Evolutionary conservation across 23 red algal genomes (phyloP).

Genomic region (Gracilaria gracilis): DNA sequence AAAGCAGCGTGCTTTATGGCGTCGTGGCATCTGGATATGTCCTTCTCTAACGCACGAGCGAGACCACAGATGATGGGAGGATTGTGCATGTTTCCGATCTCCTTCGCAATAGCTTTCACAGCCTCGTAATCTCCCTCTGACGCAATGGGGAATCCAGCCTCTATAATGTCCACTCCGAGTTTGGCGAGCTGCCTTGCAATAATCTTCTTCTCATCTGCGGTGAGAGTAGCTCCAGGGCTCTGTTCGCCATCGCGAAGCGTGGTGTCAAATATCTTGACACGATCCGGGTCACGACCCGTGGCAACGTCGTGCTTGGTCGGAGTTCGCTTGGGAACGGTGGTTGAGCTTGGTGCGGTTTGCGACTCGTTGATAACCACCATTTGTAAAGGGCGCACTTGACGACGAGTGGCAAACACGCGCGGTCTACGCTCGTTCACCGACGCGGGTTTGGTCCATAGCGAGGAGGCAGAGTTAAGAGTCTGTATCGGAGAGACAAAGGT

Average conservation of each 20-base stretch:
- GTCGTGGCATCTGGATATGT: conserved; percentile 94
- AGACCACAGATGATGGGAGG: conserved; percentile 99
- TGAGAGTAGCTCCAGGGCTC: conserved; percentile 94
- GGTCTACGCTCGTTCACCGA: background rate
- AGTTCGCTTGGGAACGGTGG: conserved; percentile 26
- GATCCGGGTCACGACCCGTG: conserved; percentile 92
- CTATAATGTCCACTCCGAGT: conserved; percentile 95
- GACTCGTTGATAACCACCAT: conserved; percentile 44
- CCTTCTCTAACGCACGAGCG: conserved; percentile 79
- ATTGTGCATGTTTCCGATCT: conserved; percentile 77
- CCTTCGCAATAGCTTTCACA: conserved; percentile 82
- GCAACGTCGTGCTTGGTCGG: conserved; percentile 84
- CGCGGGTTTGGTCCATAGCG: background rate
- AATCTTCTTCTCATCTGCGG: conserved; percentile 94
- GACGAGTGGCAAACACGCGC: background rate
- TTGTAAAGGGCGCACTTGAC: conserved; percentile 13
- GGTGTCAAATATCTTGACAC: conserved; percentile 98
- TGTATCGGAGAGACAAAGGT: background rate
- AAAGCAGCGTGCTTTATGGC: conserved; percentile 97
- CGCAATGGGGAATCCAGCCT: conserved; percentile 98
- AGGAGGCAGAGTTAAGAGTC: background rate
- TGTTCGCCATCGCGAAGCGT: conserved; percentile 99
- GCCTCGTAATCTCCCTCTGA: conserved; percentile 94
- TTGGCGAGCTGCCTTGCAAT: conserved; percentile 95
- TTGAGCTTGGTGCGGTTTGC: background rate